Evolutionary conservation across 441 rosid species (phyloP), one percentile per base, ranked within the genome.

Genomic region (Populus hybrid): DNA sequence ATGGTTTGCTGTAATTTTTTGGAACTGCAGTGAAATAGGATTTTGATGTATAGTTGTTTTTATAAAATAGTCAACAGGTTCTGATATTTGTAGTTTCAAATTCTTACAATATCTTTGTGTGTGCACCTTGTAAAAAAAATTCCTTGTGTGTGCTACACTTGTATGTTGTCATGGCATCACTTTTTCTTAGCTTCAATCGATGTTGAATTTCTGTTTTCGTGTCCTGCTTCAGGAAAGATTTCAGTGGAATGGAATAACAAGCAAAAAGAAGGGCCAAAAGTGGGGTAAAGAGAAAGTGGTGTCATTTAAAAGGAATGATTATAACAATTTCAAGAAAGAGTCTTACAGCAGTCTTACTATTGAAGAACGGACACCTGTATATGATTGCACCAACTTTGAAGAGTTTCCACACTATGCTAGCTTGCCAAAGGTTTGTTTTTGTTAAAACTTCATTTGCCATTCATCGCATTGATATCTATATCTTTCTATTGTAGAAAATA

Each of bases 241-340:
- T 81, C 86, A 83, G 72, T 96, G 98, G 99, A 96, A 88, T 81
- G 97, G 98, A 77, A 85, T 82, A 83, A 93, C 88, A 80, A 93
- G 91, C 85, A 96, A 96, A 86, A 94, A 84, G 88, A 94, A 86
- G 84, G 97, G 98, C 63, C 97, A 96, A 83, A 94, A 93, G 80
- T 96, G 98, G 98, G 99, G 98, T 59, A 87, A 64, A 77, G 96
- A 94, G 84, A 94, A 88, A 83, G 76, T 80, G 67, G 79, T 86
- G 67, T 83, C 83, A 61, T 72, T 80, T 61, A 89, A 85, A 86
- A 73, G 84, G 88, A 87, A 85, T 59, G 79, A 78, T 63, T 57
- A 79, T 79, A 83, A 74, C 83, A 84, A 77, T 82, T 79, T 76
- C 70, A 76, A 77, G 84, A 87, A 88, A 82, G 86, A 88, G 74